Conservation (phyloP, 192 early-diverging fungal genomes). For the Mortierella claussenii region DNA sequence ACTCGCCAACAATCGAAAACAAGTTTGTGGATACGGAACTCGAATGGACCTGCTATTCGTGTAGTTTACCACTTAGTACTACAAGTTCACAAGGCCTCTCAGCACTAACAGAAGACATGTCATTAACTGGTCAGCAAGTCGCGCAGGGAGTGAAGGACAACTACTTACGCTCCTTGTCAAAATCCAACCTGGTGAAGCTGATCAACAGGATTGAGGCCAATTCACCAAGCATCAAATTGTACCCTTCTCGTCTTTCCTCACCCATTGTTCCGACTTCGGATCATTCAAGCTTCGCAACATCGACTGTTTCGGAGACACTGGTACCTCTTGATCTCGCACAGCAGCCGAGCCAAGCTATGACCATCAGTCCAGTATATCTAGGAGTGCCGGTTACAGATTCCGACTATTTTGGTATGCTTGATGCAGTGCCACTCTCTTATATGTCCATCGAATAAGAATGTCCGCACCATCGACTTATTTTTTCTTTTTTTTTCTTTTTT, state of each 20-base stretch:
- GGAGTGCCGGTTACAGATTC: background rate
- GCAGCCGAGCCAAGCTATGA: background rate
- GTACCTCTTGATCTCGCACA: constrained; percentile 10
- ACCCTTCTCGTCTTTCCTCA: constrained; percentile 38
- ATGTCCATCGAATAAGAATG: too few relatives aligned
- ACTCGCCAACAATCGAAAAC: constrained; percentile 44
- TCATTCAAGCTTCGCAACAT: background rate
- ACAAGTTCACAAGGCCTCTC: constrained; percentile 25
- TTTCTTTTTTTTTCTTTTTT: background rate
- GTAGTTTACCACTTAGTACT: constrained; percentile 11
- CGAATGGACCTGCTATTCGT: constrained; percentile 41
- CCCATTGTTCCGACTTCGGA: constrained; percentile 8
- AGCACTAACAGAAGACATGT: constrained; percentile 35
- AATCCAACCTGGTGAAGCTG: constrained; percentile 25
- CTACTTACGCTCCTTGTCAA: constrained; percentile 25
- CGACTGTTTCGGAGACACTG: background rate
- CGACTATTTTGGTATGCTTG: constrained; percentile 50
- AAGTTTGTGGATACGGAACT: constrained; percentile 28
- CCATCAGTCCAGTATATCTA: background rate
- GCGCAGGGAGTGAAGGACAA: constrained; percentile 24
- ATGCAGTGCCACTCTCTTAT: too few relatives aligned
- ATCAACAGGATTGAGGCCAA: constrained; percentile 31
- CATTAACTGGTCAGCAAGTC: constrained; percentile 28
- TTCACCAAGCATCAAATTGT: constrained; percentile 22
- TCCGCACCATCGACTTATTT: background rate